These are phyloP conservation scores for Marchantia paleacea DNA, from an alignment of 225 moss, liverwort and hornwort species.

Conservation along the genomic window DNA sequence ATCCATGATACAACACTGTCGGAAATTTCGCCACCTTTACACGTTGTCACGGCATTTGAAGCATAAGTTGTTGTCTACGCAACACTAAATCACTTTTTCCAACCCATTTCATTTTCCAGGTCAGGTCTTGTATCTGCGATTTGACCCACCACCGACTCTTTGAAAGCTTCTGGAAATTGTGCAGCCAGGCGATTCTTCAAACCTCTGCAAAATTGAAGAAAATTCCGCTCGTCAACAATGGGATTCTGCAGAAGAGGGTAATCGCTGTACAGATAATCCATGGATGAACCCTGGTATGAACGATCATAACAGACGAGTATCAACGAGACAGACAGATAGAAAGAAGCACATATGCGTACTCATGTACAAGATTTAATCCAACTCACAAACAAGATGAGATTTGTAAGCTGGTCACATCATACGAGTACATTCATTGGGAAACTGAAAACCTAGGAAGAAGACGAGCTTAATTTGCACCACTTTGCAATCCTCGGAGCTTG, in stretches of 20 bases:
- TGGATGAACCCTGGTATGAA: background rate
- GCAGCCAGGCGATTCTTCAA: slow-evolving; percentile 67
- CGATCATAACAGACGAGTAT: too few species aligned
- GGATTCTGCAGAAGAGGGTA: background rate
- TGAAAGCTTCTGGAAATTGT: slow-evolving; percentile 77
- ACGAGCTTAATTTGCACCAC: too few species aligned
- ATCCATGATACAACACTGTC: background rate
- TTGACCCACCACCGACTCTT: slow-evolving; percentile 43
- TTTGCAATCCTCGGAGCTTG: too few species aligned
- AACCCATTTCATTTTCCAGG: slow-evolving; percentile 47
- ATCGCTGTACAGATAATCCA: background rate
- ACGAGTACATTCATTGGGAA: too few species aligned
- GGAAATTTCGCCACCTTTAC: background rate
- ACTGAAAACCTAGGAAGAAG: too few species aligned
- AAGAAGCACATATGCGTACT: too few species aligned
- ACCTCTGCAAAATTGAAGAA: slow-evolving; percentile 39
- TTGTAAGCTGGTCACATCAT: too few species aligned
- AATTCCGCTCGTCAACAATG: background rate
- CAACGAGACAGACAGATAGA: too few species aligned
- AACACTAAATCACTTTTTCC: slow-evolving; percentile 30
- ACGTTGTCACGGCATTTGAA: background rate
- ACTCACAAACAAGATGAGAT: too few species aligned
- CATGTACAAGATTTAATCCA: too few species aligned
- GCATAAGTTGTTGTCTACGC: background rate
- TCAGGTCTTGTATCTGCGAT: slow-evolving; percentile 65